phyloP scores from a whole-genome alignment of 495 filamentous ascomycete genomes.

The Cladorrhinum samala region DNA sequence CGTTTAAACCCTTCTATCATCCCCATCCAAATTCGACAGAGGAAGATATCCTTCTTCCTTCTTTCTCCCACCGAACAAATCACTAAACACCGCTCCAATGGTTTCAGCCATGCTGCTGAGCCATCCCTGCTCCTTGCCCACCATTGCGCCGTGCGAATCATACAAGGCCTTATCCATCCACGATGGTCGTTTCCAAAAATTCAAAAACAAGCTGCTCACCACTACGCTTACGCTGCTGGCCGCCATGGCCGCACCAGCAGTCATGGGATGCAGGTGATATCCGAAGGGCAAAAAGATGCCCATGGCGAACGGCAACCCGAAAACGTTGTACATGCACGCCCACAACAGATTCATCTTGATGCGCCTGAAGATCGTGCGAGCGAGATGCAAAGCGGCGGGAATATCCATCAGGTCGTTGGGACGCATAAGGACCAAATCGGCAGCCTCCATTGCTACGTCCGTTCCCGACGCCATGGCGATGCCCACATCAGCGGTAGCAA shows the following conservation, averaged over 20 bases:
- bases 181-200: slow-evolving; percentile 74
- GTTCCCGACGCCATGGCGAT: slow-evolving; percentile 90
- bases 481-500: slow-evolving; percentile 87
- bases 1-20: background rate
- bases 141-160: slow-evolving; percentile 24
- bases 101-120: background rate
- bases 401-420: slow-evolving; percentile 88
- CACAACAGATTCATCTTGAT: slow-evolving; percentile 92
- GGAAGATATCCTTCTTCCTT: background rate
- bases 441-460: slow-evolving; percentile 97
- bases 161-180: slow-evolving; percentile 74
- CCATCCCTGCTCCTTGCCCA: slow-evolving; percentile 14
- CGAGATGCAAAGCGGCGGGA: slow-evolving; percentile 75
- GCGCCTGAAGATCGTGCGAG: slow-evolving; percentile 77
- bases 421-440: slow-evolving; percentile 92
- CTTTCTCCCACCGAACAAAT: background rate
- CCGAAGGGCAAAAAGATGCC: slow-evolving; percentile 87
- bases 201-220: slow-evolving; percentile 71
- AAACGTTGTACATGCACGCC: slow-evolving; percentile 87
- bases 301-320: slow-evolving; percentile 96
- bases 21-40: background rate
- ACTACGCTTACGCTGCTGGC: slow-evolving; percentile 86
- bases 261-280: slow-evolving; percentile 85
- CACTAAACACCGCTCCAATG: background rate
- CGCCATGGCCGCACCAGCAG: slow-evolving; percentile 93